phyloP scores from a whole-genome alignment of 257 asterid species.

The Anisodus tanguticus region DNA sequence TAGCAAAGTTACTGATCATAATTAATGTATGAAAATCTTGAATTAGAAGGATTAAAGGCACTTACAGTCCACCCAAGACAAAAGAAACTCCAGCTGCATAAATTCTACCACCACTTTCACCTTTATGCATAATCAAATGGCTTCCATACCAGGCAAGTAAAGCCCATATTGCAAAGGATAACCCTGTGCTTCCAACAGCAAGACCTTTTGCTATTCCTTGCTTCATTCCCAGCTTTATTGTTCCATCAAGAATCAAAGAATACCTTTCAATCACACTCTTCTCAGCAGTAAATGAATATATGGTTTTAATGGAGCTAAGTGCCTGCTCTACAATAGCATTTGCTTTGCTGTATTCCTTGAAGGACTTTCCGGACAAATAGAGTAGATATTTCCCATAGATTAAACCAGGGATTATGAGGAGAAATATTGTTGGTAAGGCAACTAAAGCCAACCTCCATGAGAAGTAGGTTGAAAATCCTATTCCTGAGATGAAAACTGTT shows the following conservation, averaged over 20 bases:
- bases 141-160: constrained; percentile 95
- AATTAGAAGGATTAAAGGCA: constrained; percentile 8
- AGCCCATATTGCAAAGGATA: constrained; percentile 89
- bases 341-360: constrained; percentile 69
- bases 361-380: constrained; percentile 53
- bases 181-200: constrained; percentile 78
- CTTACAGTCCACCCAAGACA: constrained; percentile 89
- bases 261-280: constrained; percentile 64
- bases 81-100: constrained; percentile 78
- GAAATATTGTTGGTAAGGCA: constrained; percentile 67
- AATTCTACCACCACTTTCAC: constrained; percentile 83
- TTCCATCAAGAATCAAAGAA: constrained; percentile 54
- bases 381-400: constrained; percentile 72
- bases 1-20: not conserved
- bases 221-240: constrained; percentile 69
- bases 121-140: constrained; percentile 69
- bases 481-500: constrained; percentile 73
- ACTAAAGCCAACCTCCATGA: constrained; percentile 79
- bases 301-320: constrained; percentile 77
- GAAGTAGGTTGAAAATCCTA: constrained; percentile 64
- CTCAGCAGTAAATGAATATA: constrained; percentile 85
- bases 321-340: constrained; percentile 70
- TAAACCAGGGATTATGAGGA: constrained; percentile 71
- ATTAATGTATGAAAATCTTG: not conserved
- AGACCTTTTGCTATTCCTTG: constrained; percentile 86